phyloP scores from a whole-genome alignment of 495 filamentous ascomycete genomes.

The Xylaria scruposa region DNA sequence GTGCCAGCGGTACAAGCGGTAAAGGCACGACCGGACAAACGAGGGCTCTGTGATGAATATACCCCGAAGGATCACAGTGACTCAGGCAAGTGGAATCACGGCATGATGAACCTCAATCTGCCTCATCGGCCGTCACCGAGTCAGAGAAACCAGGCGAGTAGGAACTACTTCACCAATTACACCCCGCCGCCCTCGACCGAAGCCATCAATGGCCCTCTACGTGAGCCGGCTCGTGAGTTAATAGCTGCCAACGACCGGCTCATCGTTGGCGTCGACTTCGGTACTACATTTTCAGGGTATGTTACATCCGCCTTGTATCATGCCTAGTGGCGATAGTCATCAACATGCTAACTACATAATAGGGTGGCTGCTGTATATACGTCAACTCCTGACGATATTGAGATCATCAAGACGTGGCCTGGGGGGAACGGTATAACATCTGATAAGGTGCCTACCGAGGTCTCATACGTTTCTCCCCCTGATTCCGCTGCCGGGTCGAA shows the following conservation, averaged over 20 bases:
- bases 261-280: constrained; percentile 72
- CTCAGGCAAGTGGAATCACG: constrained; percentile 21
- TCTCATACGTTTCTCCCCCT: constrained; percentile 59
- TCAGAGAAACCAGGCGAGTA: constrained; percentile 59
- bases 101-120: constrained; percentile 55
- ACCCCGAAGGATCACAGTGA: not conserved
- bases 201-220: constrained; percentile 61
- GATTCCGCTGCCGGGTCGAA: constrained; percentile 42
- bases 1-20: not conserved
- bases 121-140: constrained; percentile 55
- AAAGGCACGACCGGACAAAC: not conserved
- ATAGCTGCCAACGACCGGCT: constrained; percentile 58
- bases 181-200: constrained; percentile 58
- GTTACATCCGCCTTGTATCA: constrained; percentile 29
- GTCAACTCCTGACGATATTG: constrained; percentile 75
- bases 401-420: constrained; percentile 84
- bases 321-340: not conserved
- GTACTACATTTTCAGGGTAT: constrained; percentile 74
- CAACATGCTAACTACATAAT: constrained; percentile 21
- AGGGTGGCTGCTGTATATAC: constrained; percentile 80
- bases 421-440: constrained; percentile 76
- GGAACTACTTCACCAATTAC: constrained; percentile 59
- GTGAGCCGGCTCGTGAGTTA: constrained; percentile 57
- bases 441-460: constrained; percentile 71
- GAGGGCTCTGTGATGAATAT: constrained; percentile 21